phyloP scores from a whole-genome alignment of 805 yeast species.

The Sungouiella thailandica region DNA sequence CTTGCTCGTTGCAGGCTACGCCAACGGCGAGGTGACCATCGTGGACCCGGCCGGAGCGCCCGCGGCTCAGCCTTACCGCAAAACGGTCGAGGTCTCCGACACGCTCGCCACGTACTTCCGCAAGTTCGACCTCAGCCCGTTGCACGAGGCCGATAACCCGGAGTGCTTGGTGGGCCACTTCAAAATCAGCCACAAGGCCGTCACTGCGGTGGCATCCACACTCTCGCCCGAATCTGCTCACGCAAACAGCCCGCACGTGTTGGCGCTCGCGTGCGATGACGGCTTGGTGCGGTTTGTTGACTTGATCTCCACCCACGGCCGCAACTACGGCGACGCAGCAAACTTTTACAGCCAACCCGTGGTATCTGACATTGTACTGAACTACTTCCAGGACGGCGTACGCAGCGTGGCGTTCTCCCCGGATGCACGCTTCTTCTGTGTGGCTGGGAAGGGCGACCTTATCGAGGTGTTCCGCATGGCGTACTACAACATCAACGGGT shows the following conservation, averaged over 20 bases:
- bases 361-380: conserved; percentile 50
- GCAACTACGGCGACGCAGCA: conserved; percentile 22
- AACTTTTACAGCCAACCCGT: conserved; percentile 19
- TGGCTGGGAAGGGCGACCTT: conserved; percentile 53
- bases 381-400: conserved; percentile 62
- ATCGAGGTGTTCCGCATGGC: conserved; percentile 37
- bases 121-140: conserved; percentile 31
- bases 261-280: conserved; percentile 58
- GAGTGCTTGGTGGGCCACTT: conserved; percentile 46
- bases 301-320: conserved; percentile 29
- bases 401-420: conserved; percentile 43
- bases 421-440: conserved; percentile 42
- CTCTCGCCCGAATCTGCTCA: conserved; percentile 13
- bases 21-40: conserved; percentile 14
- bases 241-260: conserved; percentile 39
- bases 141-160: conserved; percentile 11
- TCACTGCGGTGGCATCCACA: conserved; percentile 43
- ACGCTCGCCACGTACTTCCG: conserved; percentile 32
- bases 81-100: conserved; percentile 21
- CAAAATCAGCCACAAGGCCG: conserved; percentile 54
- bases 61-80: conserved; percentile 8
- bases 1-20: conserved; percentile 39
- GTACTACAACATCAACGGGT: conserved; percentile 36
- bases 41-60: conserved; percentile 12
- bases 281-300: conserved; percentile 60